Percentiles rank a stretch among this genome's conserved stretches.
Evolutionary conservation across 768 basidiomycete genomes (phyloP).

Genomic region (Leccinum disarticulatum): DNA sequence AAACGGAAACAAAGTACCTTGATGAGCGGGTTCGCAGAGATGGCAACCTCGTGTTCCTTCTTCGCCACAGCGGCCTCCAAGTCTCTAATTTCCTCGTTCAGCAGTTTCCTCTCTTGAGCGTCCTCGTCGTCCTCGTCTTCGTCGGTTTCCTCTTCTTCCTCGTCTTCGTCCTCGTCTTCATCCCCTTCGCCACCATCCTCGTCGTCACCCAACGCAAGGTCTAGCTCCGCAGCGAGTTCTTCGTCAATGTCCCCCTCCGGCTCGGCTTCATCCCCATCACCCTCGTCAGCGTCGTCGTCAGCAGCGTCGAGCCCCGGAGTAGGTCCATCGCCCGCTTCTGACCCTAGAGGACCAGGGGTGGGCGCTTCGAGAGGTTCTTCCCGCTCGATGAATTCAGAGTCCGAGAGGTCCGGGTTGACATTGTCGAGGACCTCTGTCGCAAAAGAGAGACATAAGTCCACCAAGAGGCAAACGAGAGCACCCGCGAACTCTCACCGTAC

Average conservation of each 20-base stretch:
- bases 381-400: constrained; percentile 81
- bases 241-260: constrained; percentile 83
- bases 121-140: constrained; percentile 85
- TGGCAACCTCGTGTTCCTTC: constrained; percentile 81
- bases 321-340: constrained; percentile 62
- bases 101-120: constrained; percentile 70
- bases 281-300: constrained; percentile 59
- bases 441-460: background rate
- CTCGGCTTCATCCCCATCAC: constrained; percentile 59
- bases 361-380: constrained; percentile 61
- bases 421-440: constrained; percentile 78
- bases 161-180: constrained; percentile 62
- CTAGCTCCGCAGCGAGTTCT: constrained; percentile 85
- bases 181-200: constrained; percentile 65
- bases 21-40: constrained; percentile 84
- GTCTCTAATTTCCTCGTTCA: constrained; percentile 89
- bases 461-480: background rate
- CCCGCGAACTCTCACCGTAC: constrained; percentile 53
- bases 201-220: constrained; percentile 73
- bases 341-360: constrained; percentile 67
- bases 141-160: constrained; percentile 46
- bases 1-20: constrained; percentile 45
- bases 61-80: constrained; percentile 84
- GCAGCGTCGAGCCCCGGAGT: constrained; percentile 54
- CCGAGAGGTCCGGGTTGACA: constrained; percentile 87